Conservation (phyloP, 768 basidiomycete species). For the Collybia sp. region DNA sequence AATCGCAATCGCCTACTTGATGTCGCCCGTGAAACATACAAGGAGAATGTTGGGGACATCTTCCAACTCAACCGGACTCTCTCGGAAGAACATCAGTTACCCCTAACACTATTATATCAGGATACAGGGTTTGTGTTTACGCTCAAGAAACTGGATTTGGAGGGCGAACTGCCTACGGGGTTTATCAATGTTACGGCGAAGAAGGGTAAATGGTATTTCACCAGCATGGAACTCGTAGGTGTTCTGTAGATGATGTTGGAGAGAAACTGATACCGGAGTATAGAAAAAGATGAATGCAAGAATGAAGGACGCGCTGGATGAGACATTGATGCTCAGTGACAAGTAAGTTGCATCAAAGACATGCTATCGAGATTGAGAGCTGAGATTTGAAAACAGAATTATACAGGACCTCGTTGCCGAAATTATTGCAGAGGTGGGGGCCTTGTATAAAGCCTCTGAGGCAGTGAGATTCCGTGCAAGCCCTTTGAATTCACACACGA, state of each 20-base stretch:
- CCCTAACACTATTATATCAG: conserved; percentile 65
- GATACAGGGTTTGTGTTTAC: conserved; percentile 71
- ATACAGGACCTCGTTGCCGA: conserved; percentile 73
- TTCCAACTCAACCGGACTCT: conserved; percentile 58
- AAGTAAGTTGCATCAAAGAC: conserved; percentile 36
- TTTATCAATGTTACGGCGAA: conserved; percentile 66
- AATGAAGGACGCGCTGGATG: conserved; percentile 89
- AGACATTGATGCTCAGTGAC: conserved; percentile 82
- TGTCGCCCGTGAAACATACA: conserved; percentile 92
- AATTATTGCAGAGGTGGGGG: conserved; percentile 68
- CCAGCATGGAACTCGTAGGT: conserved; percentile 73
- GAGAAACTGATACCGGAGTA: not conserved
- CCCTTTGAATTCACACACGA: not conserved
- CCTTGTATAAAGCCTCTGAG: conserved; percentile 87
- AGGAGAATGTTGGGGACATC: conserved; percentile 90
- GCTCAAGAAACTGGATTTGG: conserved; percentile 63
- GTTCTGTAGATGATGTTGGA: not conserved
- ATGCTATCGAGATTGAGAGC: not conserved
- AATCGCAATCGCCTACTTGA: conserved; percentile 83
- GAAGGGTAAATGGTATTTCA: conserved; percentile 72
- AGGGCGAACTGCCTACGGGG: conserved; percentile 59
- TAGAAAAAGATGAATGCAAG: conserved; percentile 87
- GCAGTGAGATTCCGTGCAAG: conserved; percentile 64
- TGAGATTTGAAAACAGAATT: conserved; percentile 43
- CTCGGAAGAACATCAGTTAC: conserved; percentile 58